These are phyloP conservation scores for Vachellia pachyceras DNA, from an alignment of 306 rosid species.

Conservation along the genomic window DNA sequence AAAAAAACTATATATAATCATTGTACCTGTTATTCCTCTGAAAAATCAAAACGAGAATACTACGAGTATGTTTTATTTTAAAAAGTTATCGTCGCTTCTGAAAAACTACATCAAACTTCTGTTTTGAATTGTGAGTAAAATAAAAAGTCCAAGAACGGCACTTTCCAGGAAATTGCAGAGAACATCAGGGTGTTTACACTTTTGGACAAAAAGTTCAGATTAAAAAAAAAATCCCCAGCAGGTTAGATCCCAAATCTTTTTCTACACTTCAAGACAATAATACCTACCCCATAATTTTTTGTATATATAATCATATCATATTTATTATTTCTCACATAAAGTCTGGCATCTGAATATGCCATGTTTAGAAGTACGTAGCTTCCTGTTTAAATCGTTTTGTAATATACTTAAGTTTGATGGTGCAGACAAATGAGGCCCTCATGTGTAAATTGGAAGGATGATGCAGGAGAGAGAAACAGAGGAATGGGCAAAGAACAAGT, in stretches of 20 bases:
- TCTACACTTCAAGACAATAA: slow-evolving; percentile 29
- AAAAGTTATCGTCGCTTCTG: not conserved
- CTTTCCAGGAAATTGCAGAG: slow-evolving; percentile 49
- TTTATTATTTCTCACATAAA: too few species aligned
- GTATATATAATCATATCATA: too few species aligned
- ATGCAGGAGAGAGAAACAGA: slow-evolving; percentile 3
- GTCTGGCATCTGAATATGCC: too few species aligned
- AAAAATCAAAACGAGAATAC: not conserved
- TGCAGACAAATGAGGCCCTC: too few species aligned
- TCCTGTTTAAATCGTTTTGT: slow-evolving; percentile 11
- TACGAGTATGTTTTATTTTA: not conserved
- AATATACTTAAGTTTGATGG: too few species aligned
- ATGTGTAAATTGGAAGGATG: not conserved
- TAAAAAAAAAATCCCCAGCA: not conserved
- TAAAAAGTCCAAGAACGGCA: slow-evolving; percentile 25
- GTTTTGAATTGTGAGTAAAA: slow-evolving; percentile 14
- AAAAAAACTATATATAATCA: not conserved
- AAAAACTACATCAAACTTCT: not conserved
- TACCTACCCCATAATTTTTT: not conserved
- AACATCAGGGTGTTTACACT: slow-evolving; percentile 39
- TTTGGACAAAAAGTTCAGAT: slow-evolving; percentile 34
- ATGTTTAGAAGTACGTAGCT: slow-evolving; percentile 11
- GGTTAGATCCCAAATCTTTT: slow-evolving; percentile 35
- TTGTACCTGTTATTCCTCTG: not conserved
- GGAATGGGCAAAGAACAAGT: not conserved